These are phyloP conservation scores for Sphaerobolus stellatus DNA, from an alignment of 1,284 basidiomycete species.

Conservation along the genomic window DNA sequence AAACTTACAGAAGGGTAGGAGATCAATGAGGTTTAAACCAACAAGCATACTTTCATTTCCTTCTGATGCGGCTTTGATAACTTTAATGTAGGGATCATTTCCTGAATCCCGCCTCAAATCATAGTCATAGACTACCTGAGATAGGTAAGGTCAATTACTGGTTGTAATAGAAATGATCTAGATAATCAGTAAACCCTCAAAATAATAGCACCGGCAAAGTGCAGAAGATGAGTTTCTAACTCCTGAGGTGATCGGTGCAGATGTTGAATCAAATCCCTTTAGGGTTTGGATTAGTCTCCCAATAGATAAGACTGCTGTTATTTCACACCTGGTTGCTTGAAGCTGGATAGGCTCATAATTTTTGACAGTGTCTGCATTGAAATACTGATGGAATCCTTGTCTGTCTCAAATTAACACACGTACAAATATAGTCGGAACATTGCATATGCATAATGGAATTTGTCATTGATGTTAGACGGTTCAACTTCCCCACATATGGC, in stretches of 20 bases:
- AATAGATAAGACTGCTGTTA: not conserved
- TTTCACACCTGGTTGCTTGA: constrained; percentile 32
- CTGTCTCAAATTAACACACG: constrained; percentile 8
- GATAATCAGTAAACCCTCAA: not conserved
- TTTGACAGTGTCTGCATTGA: constrained; percentile 21
- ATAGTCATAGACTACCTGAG: constrained; percentile 8
- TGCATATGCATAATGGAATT: too few species aligned
- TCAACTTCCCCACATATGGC: too few species aligned
- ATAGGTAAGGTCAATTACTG: too few species aligned
- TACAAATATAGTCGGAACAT: too few species aligned
- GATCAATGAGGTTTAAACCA: constrained; percentile 41
- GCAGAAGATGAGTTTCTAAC: constrained; percentile 23
- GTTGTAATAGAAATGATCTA: not conserved
- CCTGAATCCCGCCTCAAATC: not conserved
- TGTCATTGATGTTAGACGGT: too few species aligned
- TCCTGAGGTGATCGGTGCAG: constrained; percentile 22
- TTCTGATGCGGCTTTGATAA: constrained; percentile 40
- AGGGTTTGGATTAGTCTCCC: not conserved
- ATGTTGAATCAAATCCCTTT: constrained; percentile 19
- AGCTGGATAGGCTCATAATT: constrained; percentile 37
- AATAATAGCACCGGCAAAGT: constrained; percentile 16
- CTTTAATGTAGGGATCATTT: constrained; percentile 29
- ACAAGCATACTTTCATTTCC: constrained; percentile 40
- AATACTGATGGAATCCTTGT: constrained; percentile 22
- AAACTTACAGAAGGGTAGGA: constrained; percentile 30